Evolutionary conservation across 208 protist species (phyloP), one percentile per base, ranked within the genome.

Genomic region (Jaenimonas drosophilae): DNA sequence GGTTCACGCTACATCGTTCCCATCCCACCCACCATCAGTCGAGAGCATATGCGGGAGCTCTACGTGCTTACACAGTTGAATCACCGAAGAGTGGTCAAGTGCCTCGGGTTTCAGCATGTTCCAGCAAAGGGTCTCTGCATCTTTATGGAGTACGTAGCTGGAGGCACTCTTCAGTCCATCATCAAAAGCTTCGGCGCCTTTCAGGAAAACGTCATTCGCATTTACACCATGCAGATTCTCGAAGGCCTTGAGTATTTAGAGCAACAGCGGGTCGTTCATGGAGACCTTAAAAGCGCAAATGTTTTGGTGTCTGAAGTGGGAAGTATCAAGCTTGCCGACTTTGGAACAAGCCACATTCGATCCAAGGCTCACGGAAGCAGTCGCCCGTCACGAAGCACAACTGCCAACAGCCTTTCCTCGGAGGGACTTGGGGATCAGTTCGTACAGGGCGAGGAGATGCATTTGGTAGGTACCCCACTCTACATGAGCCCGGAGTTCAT

Each of bases 261-360:
- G 4, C 41, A 58, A 30, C 60, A 69, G 42, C 46, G 61, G 27
- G 70, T 92, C 17, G 70, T 95, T 30, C 82, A 94, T 50, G 73
- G 88, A 24, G 85, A 95, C 41, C 43, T 94, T 6, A 94, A 95
- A 62, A 80, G 77, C 43, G 77, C 74, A 5, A 94, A 96, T 55
- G 67, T 96, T 23, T 64, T 94, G 6, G 66, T 94, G 7, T 80
- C 64, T 11, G 72, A 87, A 39, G 59, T 67, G 17, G 78, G 87
- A 33, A 67, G 55, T 24, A 64, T 97, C 14, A 96, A 96, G 59
- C 60, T 96, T 36, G 80, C 85, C 9, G 93, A 96, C 50, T 97
- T 97, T 70, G 93, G 93, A 23, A 89, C 73, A 3, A 79, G 65
- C 44, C 61, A 64, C 16, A 66, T 75, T 27, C 49, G 61, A 11